phyloP scores from a whole-genome alignment of 2,329 filamentous ascomycete genomes.

The Furcasterigmium sp. region DNA sequence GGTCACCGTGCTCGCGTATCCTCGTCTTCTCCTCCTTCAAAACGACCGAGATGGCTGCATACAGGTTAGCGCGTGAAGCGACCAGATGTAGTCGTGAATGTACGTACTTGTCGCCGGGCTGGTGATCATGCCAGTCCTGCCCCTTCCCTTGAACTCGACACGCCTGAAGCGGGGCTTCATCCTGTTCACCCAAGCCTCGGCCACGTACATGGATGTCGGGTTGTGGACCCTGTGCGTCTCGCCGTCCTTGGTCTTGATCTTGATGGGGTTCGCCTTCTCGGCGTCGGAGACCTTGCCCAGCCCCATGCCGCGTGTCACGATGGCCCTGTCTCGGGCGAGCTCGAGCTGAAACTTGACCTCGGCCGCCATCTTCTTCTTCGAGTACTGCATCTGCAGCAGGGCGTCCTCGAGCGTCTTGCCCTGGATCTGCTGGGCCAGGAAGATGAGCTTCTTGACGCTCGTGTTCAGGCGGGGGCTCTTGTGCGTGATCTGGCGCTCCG shows the following conservation, averaged over 20 bases:
- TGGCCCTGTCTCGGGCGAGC: conserved; percentile 73
- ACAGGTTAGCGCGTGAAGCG: conserved; percentile 5
- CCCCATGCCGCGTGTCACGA: conserved; percentile 82
- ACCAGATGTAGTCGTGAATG: neutral
- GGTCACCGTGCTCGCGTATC: conserved; percentile 73
- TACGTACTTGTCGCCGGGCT: conserved; percentile 71
- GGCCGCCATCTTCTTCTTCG: conserved; percentile 83
- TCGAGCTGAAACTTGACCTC: conserved; percentile 78
- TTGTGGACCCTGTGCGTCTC: conserved; percentile 66
- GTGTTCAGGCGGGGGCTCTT: conserved; percentile 75
- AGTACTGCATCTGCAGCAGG: conserved; percentile 90
- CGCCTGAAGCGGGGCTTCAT: conserved; percentile 54
- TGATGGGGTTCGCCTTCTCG: conserved; percentile 23
- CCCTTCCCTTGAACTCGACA: conserved; percentile 71
- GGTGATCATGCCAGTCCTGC: conserved; percentile 60
- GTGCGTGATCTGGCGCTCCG: conserved; percentile 47
- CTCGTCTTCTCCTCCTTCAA: conserved; percentile 93
- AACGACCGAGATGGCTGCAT: conserved; percentile 65
- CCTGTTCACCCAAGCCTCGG: conserved; percentile 87
- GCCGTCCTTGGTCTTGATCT: conserved; percentile 71
- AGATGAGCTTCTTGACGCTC: conserved; percentile 84
- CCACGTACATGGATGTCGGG: conserved; percentile 80
- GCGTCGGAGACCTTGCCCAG: conserved; percentile 41
- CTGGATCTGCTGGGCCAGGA: conserved; percentile 79
- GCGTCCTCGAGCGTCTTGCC: conserved; percentile 95